Conservation (phyloP, 1,284 basidiomycete genomes). For the Papiliotrema nemorosa region DNA sequence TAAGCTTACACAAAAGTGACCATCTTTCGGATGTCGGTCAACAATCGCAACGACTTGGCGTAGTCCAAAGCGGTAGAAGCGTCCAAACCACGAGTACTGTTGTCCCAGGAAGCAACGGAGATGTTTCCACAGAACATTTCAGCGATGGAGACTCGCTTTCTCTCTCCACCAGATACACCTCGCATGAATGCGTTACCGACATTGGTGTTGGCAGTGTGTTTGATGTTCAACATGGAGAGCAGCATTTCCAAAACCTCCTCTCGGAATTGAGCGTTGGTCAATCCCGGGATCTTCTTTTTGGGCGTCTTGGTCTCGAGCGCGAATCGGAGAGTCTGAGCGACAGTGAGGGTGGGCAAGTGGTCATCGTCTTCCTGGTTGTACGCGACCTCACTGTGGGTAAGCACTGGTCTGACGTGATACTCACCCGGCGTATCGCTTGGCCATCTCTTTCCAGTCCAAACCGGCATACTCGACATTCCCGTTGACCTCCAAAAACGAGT, state of each 20-base stretch:
- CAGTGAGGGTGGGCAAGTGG: constrained; percentile 61
- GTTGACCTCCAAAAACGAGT: constrained; percentile 51
- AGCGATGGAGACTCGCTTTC: constrained; percentile 61
- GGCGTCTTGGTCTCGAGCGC: constrained; percentile 57
- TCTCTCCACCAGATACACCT: constrained; percentile 60
- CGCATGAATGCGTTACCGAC: constrained; percentile 58
- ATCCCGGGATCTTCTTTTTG: constrained; percentile 53
- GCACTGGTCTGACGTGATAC: constrained; percentile 9
- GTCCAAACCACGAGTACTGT: constrained; percentile 59
- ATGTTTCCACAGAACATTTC: constrained; percentile 56
- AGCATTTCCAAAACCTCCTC: constrained; percentile 55
- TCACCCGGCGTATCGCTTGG: constrained; percentile 54
- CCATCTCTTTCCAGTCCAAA: constrained; percentile 54
- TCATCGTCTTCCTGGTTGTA: constrained; percentile 71
- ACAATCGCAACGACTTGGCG: constrained; percentile 56
- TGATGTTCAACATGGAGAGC: constrained; percentile 60
- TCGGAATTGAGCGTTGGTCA: constrained; percentile 53
- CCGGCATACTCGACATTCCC: constrained; percentile 59
- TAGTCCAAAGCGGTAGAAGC: constrained; percentile 60
- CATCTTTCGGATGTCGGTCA: constrained; percentile 54
- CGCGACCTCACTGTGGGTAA: constrained; percentile 62
- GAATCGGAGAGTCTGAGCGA: constrained; percentile 57
- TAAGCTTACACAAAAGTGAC: constrained; percentile 47
- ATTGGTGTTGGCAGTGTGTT: constrained; percentile 58
- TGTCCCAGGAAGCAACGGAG: constrained; percentile 54